Evolutionary conservation across 2,329 filamentous ascomycete species (phyloP), one percentile per base, ranked within the genome.

Genomic region (Metarhizium guizhouense): DNA sequence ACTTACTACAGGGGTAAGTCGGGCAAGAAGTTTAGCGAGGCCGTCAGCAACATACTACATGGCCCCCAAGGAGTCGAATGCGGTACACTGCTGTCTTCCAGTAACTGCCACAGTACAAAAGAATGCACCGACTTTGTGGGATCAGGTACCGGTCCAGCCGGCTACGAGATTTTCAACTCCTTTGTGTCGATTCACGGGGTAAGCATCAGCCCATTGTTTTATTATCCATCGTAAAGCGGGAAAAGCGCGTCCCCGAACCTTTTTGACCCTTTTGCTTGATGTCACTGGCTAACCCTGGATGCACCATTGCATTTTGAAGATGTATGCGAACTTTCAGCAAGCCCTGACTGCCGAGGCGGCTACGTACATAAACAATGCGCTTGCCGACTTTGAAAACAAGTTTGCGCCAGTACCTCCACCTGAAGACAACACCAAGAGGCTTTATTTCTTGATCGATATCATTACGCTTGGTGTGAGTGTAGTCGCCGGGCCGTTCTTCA

Each of bases 401-500:
- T 59, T 60, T 51, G 56, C 57, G 18, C 57, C 59, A 5, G 51
- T 55, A 13, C 56, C 56, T 20, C 51, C 48, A 16, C 13, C 47
- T n/a, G 10, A 49, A 4, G 50, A 57, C 52, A 62, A 65, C 53
- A 58, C 54, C 5, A 36, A 36, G 38, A 68, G 64, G 65, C 52
- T 64, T 7, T 36, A 57, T n/a, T 54, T 70, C 34, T 56, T 71
- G 6, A 60, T 69, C 30, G 63, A 68, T 56, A 54, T 68, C 11
- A 30, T 69, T 47, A 65, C 60, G 34, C 53, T 70, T n/a, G 66
- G 66, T 3, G 58, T 62, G 6, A 55, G 63, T 30, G 54, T 60
- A 29, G 57, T 51, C 18, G 61, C 60, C 1, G 66, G 54, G 34
- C 62, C 63, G 29, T 65, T 65, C 53, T 67, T 42, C 40, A 7